These are phyloP conservation scores for Acanthamoeba royreba DNA, from an alignment of 208 protist species.

Conservation along the genomic window DNA sequence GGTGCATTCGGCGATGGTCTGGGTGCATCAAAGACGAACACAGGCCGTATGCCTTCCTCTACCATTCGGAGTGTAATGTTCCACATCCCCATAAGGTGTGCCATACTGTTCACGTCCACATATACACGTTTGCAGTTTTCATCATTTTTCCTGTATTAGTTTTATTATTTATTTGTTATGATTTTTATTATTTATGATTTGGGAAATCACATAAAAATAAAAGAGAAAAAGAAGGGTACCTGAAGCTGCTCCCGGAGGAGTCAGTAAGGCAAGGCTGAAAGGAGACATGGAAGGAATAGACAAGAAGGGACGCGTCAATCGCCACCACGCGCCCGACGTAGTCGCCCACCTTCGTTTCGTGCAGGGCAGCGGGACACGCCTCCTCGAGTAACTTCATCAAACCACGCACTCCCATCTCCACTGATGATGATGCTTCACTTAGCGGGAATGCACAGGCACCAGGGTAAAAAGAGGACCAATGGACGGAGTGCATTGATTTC, in stretches of 20 bases:
- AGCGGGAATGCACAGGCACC: too few relatives aligned
- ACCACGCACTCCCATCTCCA: too few relatives aligned
- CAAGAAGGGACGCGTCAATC: conserved; percentile 98
- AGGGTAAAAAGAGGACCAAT: too few relatives aligned
- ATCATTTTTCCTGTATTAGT: background rate
- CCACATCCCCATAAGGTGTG: conserved; percentile 97
- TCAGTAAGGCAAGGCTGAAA: conserved; percentile 88
- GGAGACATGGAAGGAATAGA: conserved; percentile 97
- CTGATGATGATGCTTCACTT: too few relatives aligned
- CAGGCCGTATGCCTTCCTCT: conserved; percentile 96
- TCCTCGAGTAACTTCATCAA: conserved; percentile 95
- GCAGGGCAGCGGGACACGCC: conserved; percentile 86
- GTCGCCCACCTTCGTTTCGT: conserved; percentile 93
- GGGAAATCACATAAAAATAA: background rate
- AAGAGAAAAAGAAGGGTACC: background rate
- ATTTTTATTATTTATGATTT: too few relatives aligned
- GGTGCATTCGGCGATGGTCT: background rate
- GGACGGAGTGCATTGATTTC: too few relatives aligned
- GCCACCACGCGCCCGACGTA: conserved; percentile 95
- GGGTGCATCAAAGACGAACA: conserved; percentile 80
- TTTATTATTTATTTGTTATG: background rate
- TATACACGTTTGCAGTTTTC: too few relatives aligned
- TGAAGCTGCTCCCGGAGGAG: conserved; percentile 76
- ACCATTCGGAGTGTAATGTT: conserved; percentile 97
- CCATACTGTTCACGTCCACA: too few relatives aligned